phyloP scores from a whole-genome alignment of 2,329 filamentous ascomycete species.

The Cordyceps militaris region DNA sequence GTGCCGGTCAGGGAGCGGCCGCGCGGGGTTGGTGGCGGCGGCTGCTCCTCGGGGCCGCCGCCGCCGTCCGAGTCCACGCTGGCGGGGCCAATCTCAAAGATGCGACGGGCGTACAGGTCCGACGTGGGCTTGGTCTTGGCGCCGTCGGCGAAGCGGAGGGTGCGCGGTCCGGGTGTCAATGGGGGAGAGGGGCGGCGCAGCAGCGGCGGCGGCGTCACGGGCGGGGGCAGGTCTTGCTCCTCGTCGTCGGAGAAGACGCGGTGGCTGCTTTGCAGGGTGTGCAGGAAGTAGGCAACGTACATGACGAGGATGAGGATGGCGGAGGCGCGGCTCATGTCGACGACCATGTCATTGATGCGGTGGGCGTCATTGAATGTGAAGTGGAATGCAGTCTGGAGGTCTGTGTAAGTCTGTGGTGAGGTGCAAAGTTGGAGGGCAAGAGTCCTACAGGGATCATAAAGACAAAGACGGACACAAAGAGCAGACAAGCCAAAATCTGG shows the following conservation, averaged over 20 bases:
- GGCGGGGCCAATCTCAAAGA: neutral
- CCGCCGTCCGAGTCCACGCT: neutral
- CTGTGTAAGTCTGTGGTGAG: neutral
- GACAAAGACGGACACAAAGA: slow-evolving; percentile 33
- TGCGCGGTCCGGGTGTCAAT: slow-evolving; percentile 16
- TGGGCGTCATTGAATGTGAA: slow-evolving; percentile 47
- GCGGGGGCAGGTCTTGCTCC: slow-evolving; percentile 49
- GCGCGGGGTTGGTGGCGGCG: neutral
- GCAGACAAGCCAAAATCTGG: slow-evolving; percentile 28
- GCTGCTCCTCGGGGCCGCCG: neutral
- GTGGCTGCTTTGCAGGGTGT: slow-evolving; percentile 62
- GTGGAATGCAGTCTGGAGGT: slow-evolving; percentile 33
- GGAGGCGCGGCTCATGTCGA: slow-evolving; percentile 71
- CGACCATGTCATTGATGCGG: slow-evolving; percentile 52
- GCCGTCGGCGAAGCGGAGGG: slow-evolving; percentile 17
- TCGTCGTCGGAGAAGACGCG: slow-evolving; percentile 58
- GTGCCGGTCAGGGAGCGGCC: neutral
- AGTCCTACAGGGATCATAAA: slow-evolving; percentile 30
- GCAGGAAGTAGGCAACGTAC: slow-evolving; percentile 66
- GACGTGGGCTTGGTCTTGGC: neutral
- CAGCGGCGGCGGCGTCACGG: neutral
- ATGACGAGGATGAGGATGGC: slow-evolving; percentile 67
- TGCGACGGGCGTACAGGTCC: neutral
- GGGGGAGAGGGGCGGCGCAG: neutral
- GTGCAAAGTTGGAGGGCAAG: neutral